Base-by-base conservation (phyloP, 371 early-diverging fungal genomes). In the Mortierella sp. region DNA sequence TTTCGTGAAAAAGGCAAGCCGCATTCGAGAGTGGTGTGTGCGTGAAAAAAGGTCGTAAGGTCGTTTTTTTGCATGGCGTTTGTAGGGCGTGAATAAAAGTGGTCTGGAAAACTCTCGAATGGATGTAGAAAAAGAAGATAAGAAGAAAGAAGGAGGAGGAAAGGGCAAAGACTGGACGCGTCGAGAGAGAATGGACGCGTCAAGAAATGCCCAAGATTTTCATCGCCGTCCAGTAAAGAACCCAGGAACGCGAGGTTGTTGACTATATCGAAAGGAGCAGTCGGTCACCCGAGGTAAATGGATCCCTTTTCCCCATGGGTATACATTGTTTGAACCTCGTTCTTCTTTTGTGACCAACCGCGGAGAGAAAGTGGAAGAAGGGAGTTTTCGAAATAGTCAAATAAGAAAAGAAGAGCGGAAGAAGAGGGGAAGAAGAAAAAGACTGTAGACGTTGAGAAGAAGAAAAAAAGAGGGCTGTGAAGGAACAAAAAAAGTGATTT, bases 51-150 rank as follows among this genome's bases (percentile, higher is more conserved):
- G 67, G 40, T 67, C 43, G 43, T 40, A 5, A 67, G 34, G 10
- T 61, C 61, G 61, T 61, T 37, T 61, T 37, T 40, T 67, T 37
- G 67, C 67, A 67, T 67, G 67, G 67, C 24, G 37, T 67, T 13
- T 4, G 28, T 31, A 61, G 61, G 34, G 34, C 61, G 31, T 59
- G 26, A 14, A 61, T 61, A 19, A 40, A n/a, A 9, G 26, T 16
- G 31, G 19, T 37, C 67, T 67, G 61, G 34, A 61, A 61, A 61
- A 67, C 67, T 37, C 67, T 67, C 67, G 67, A 67, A 67, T 54
- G 67, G 43, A 37, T 61, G 34, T 40, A 34, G 28, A 21, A 40
- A 40, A 40, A 40, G 43, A 40, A 40, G 43, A 6, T 6, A 40
- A 40, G 43, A 21, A 14, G 67, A 37, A 37, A 67, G 40, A 40